phyloP scores from a whole-genome alignment of 257 asterid genomes.

The Capsicum baccatum region DNA sequence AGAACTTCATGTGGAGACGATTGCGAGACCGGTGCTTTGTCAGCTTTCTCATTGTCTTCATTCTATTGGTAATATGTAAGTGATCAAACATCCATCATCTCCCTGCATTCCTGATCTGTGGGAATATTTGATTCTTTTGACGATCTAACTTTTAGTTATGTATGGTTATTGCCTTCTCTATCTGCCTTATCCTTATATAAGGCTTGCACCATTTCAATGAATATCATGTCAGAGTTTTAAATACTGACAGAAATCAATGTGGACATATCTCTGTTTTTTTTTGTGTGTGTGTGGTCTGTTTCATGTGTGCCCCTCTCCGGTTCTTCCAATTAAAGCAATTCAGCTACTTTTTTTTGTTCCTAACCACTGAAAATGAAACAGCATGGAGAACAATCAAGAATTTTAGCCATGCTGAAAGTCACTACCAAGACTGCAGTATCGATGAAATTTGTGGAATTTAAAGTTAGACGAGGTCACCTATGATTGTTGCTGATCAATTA shows the following conservation, averaged over 20 bases:
- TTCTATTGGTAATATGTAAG: constrained; percentile 85
- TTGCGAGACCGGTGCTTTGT: constrained; percentile 82
- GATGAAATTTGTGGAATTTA: constrained; percentile 17
- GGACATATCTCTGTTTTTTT: not conserved
- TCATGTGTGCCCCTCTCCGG: not conserved
- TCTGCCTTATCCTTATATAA: constrained; percentile 7
- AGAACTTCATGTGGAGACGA: constrained; percentile 60
- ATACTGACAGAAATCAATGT: not conserved
- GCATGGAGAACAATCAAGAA: not conserved
- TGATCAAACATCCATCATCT: constrained; percentile 15
- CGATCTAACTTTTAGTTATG: not conserved
- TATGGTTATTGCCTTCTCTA: constrained; percentile 3
- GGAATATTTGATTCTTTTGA: not conserved
- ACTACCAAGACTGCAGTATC: not conserved
- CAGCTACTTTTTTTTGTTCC: not conserved
- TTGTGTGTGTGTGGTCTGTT: not conserved
- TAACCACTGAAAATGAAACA: not conserved
- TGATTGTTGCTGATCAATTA: constrained; percentile 4
- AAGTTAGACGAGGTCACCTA: not conserved
- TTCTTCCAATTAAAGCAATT: not conserved
- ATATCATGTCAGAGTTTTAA: not conserved
- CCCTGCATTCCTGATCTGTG: constrained; percentile 10
- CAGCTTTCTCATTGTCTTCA: constrained; percentile 60
- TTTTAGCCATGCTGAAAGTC: not conserved
- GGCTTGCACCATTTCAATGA: not conserved